These are phyloP conservation scores for Clathrus columnatus DNA, from an alignment of 768 basidiomycete species.

Conservation along the genomic window DNA sequence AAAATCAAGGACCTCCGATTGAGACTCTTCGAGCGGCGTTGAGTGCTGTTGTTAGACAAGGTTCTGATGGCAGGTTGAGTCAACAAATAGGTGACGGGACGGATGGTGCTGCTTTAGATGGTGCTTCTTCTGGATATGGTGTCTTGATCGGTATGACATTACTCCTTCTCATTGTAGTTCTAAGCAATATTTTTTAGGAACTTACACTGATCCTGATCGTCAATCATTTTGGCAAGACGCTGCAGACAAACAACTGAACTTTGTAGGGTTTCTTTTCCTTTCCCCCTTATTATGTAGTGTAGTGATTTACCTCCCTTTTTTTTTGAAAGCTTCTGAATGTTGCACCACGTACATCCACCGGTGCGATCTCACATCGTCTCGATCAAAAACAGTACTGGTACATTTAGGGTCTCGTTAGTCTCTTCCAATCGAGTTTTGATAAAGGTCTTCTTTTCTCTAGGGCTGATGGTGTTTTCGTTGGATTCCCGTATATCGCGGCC, in stretches of 20 bases:
- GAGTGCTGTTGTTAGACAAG: conserved; percentile 21
- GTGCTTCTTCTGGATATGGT: conserved; percentile 21
- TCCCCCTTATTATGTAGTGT: not conserved
- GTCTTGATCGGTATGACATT: conserved; percentile 18
- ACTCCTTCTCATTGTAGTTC: not conserved
- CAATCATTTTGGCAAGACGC: conserved; percentile 17
- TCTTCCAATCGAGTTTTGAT: too few species aligned
- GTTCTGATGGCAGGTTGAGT: conserved; percentile 21
- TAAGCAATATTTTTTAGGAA: conserved; percentile 4
- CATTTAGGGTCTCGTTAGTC: too few species aligned
- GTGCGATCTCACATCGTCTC: conserved; percentile 33
- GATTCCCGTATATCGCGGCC: conserved; percentile 36
- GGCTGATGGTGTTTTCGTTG: conserved; percentile 35
- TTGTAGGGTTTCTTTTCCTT: conserved; percentile 9
- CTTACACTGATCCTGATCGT: conserved; percentile 14
- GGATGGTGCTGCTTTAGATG: conserved; percentile 23
- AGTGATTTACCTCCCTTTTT: too few species aligned
- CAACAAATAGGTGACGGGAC: conserved; percentile 20
- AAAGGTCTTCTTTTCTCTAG: too few species aligned
- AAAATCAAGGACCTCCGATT: conserved; percentile 14
- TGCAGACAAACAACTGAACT: conserved; percentile 18
- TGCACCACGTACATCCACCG: conserved; percentile 25
- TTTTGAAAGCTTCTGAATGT: conserved; percentile 17
- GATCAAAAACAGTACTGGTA: conserved; percentile 27
- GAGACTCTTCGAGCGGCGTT: conserved; percentile 20